Percentiles rank a stretch among this genome's conserved stretches.
phyloP scores from a whole-genome alignment of 2,329 filamentous ascomycete genomes.

The Colletotrichum shisoi region DNA sequence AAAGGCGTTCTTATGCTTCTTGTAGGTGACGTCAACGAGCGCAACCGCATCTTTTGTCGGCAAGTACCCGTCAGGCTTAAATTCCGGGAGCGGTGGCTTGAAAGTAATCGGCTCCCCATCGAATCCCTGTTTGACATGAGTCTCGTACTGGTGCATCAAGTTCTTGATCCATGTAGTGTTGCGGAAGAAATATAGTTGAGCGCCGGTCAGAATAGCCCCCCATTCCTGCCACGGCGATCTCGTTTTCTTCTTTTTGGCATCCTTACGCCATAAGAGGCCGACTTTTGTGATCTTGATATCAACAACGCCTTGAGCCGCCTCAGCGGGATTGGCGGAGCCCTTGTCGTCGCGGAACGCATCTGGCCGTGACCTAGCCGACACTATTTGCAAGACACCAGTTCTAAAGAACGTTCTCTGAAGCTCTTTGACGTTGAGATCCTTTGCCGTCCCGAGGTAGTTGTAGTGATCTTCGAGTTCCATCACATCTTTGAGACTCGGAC shows the following conservation, averaged over 20 bases:
- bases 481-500: slow-evolving; percentile 88
- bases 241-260: slow-evolving; percentile 90
- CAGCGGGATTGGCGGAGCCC: slow-evolving; percentile 82
- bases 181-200: slow-evolving; percentile 94
- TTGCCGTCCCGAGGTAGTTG: slow-evolving; percentile 79
- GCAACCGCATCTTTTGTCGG: slow-evolving; percentile 93
- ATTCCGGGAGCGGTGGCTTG: slow-evolving; percentile 86
- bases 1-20: slow-evolving; percentile 95
- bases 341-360: slow-evolving; percentile 94
- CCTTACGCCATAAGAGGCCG: slow-evolving; percentile 92
- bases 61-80: slow-evolving; percentile 93
- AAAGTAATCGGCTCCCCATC: slow-evolving; percentile 83
- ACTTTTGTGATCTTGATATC: slow-evolving; percentile 98
- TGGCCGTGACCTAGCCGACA: slow-evolving; percentile 89
- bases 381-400: slow-evolving; percentile 91
- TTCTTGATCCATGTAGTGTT: slow-evolving; percentile 93
- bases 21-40: slow-evolving; percentile 84
- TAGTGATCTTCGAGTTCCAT: slow-evolving; percentile 94
- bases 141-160: slow-evolving; percentile 86
- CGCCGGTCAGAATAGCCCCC: slow-evolving; percentile 95
- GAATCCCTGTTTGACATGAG: slow-evolving; percentile 79
- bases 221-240: slow-evolving; percentile 98
- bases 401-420: slow-evolving; percentile 89
- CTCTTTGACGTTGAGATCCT: slow-evolving; percentile 78
- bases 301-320: slow-evolving; percentile 89